These are phyloP conservation scores for Tarenaya hassleriana DNA, from an alignment of 345 rosid species.

Conservation along the genomic window DNA sequence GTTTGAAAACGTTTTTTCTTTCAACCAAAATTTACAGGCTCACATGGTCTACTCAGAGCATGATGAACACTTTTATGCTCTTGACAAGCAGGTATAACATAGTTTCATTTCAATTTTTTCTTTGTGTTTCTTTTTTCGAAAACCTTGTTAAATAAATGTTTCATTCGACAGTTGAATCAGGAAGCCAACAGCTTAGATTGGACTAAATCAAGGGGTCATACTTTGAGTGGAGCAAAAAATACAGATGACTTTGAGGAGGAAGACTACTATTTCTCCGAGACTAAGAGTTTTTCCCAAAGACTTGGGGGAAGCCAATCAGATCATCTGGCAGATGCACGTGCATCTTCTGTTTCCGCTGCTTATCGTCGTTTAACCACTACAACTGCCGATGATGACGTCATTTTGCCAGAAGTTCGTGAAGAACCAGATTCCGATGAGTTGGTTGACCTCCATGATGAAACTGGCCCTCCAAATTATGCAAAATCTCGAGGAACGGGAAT, in stretches of 20 bases:
- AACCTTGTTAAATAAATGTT: background rate
- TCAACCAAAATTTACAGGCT: constrained; percentile 50
- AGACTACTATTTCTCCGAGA: constrained; percentile 31
- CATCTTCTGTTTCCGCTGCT: constrained; percentile 85
- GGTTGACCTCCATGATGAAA: constrained; percentile 18
- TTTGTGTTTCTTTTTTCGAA: constrained; percentile 12
- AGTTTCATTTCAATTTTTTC: too few species aligned
- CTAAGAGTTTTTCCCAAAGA: constrained; percentile 33
- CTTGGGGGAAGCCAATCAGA: constrained; percentile 62
- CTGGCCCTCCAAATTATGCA: constrained; percentile 5
- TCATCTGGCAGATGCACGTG: constrained; percentile 58
- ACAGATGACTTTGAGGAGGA: constrained; percentile 38
- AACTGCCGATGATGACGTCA: constrained; percentile 20
- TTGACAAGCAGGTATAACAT: constrained; percentile 71
- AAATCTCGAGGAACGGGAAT: constrained; percentile 25
- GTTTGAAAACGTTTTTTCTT: constrained; percentile 4
- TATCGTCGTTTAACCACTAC: constrained; percentile 45
- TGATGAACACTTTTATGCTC: constrained; percentile 74
- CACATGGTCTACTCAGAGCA: constrained; percentile 93
- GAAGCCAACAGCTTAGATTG: constrained; percentile 85
- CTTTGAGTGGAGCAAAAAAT: constrained; percentile 38
- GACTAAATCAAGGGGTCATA: constrained; percentile 77
- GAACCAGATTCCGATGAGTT: constrained; percentile 68
- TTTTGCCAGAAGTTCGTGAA: constrained; percentile 32
- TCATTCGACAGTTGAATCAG: constrained; percentile 58